Evolutionary conservation across 163 green algal genomes (phyloP), one percentile per base, ranked within the genome.

Genomic region (Trebouxiophyceae sp.): DNA sequence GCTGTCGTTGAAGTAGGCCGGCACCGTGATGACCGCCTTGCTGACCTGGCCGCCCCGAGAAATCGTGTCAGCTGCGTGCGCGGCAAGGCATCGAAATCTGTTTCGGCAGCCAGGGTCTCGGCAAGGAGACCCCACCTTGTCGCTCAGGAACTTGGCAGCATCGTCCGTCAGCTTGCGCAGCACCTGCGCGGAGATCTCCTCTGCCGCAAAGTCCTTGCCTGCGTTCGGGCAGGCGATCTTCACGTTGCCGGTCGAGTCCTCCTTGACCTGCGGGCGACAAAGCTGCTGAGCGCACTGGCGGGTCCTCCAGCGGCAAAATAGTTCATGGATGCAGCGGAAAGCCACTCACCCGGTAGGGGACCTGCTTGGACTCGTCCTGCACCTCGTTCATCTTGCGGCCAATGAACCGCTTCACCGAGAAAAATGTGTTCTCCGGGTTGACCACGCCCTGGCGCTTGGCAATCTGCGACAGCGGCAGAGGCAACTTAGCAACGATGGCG

Each of bases 401-500:
- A 46, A 99, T 96, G 73, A 99, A 99, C 30, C 94, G 87, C 89
- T 99, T 99, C 5, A 99, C 92, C 29, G 86, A 96, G 81, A 96
- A 97, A 78, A 99, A 99, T 39, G 94, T 99, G 83, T 99, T 98
- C 78, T 97, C 92, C 5, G 94, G 92, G 84, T 99, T 99, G 4
- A 99, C 93, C 55, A 99, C 94, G 1, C 82, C 94, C 81, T 99
- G 94, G 50, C 94, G 86, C 85, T 98, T 98, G 62, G 94, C 94
- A 61, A 99, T 98, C 89, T 96, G 86, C 60, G 54, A 28, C 59
- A 65, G 5, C 7, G 4, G 54, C 7, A 19, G 39, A n/a, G 12
- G 8, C 39, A 50, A 50, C 8, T n/a, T 8, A 22, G 5, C 24
- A 63, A 63, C 27, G n/a, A 39, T 39, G n/a, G 20, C 27, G 16